Evolutionary conservation across 2,329 filamentous ascomycete genomes (phyloP).

Genomic region (Trichoderma citrinoviride): DNA sequence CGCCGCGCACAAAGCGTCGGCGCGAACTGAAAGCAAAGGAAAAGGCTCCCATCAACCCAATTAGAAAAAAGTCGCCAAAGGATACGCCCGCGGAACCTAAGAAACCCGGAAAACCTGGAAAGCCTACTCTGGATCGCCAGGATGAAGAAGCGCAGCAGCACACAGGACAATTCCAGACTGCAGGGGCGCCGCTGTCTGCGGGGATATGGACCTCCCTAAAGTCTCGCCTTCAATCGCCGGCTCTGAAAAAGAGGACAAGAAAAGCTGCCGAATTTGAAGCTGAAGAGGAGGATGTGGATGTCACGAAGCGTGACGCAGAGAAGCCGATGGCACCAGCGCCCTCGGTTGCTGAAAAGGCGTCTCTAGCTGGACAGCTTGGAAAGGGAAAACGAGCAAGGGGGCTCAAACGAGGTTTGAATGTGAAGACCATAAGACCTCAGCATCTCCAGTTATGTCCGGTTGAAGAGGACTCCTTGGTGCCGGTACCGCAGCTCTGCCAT

Average conservation of each 20-base stretch:
- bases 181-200: background rate
- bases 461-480: slow-evolving; percentile 33
- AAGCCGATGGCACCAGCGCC: background rate
- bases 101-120: background rate
- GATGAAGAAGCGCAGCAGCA: background rate
- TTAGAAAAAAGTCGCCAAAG: background rate
- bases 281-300: background rate
- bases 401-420: slow-evolving; percentile 24
- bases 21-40: background rate
- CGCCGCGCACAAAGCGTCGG: background rate
- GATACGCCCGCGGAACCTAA: background rate
- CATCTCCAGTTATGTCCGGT: slow-evolving; percentile 33
- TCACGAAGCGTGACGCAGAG: background rate
- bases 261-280: background rate
- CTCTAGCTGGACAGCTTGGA: background rate
- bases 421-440: slow-evolving; percentile 32
- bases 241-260: background rate
- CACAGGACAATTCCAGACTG: background rate
- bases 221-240: slow-evolving; percentile 28
- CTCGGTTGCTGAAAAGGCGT: background rate
- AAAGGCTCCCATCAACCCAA: background rate
- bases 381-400: background rate
- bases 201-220: slow-evolving; percentile 33
- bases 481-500: slow-evolving; percentile 63
- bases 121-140: background rate